Evolutionary conservation across 2,329 filamentous ascomycete genomes (phyloP), one percentile per base, ranked within the genome.

Genomic region (Coniochaeta sp.): DNA sequence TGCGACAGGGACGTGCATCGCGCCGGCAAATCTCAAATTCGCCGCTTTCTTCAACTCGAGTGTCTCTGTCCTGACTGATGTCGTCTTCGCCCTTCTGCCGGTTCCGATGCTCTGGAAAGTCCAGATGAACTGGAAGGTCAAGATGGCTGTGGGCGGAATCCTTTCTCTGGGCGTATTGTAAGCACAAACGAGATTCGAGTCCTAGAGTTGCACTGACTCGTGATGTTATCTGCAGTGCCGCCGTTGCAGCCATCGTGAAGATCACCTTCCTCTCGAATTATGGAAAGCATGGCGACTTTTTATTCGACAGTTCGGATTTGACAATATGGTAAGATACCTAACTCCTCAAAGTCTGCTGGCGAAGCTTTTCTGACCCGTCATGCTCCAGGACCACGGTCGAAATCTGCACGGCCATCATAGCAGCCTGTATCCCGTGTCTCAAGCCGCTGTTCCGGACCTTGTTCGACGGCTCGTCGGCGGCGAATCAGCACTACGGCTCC

Each of bases 391-490:
- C 67, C 5, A 69, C 67, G 1, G 60, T 69, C 47, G 68, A 71
- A 31, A 68, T 69, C 60, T 66, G 64, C 61, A 64, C 64, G 12
- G 69, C 66, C 19, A 70, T 71, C 22, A 63, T 69, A 19, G 69
- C 68, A 22, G 68, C 68, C 44, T 68, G 63, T 52, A 63, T 69
- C 52, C 69, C 68, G 8, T 67, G 65, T 57, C 64, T 70, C 33
- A 67, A 47, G 43, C 22, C 43, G 6, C 62, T 70, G 17, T 69
- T 70, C 64, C 67, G 65, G 44, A 61, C 59, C 0, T 38, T 66
- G 22, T 40, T 66, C 47, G 58, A 61, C 28, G 60, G 61, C 56
- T 52, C 63, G 69, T 75, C 34, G 62, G 80, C 59, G 71, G 79
- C 54, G 61, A 61, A 14, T 58, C 62, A 26, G 50, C 58, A 1